These are phyloP conservation scores for Margaritispora aquatica DNA, from an alignment of 495 filamentous ascomycete species.

Conservation along the genomic window DNA sequence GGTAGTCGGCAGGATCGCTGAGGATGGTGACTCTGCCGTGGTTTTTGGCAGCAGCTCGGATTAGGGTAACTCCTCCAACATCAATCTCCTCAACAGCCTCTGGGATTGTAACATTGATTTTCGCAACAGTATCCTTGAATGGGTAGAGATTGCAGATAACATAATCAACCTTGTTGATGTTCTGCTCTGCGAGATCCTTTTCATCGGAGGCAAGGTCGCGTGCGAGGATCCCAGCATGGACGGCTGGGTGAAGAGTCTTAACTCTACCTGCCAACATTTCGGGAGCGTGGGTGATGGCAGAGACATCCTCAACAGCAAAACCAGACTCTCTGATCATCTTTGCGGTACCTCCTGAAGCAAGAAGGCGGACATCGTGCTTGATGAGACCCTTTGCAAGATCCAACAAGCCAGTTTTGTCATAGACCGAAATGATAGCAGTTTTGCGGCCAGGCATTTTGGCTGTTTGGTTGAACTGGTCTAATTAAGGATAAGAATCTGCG, in stretches of 20 bases:
- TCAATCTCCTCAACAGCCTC: slow-evolving; percentile 99
- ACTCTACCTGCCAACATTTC: slow-evolving; percentile 96
- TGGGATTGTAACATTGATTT: slow-evolving; percentile 90
- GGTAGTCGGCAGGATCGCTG: slow-evolving; percentile 87
- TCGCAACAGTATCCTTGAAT: slow-evolving; percentile 95
- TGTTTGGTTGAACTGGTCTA: no score
- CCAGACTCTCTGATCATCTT: slow-evolving; percentile 93
- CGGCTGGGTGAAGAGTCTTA: slow-evolving; percentile 93
- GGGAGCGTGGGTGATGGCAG: slow-evolving; percentile 94
- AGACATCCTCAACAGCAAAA: slow-evolving; percentile 92
- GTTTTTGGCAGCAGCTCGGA: slow-evolving; percentile 96
- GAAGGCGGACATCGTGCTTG: slow-evolving; percentile 82
- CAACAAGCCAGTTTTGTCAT: slow-evolving; percentile 94
- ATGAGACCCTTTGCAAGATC: slow-evolving; percentile 93
- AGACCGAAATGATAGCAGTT: slow-evolving; percentile 90
- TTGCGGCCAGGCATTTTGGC: neutral
- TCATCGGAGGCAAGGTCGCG: slow-evolving; percentile 88
- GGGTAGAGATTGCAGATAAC: slow-evolving; percentile 98
- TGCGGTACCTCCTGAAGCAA: slow-evolving; percentile 90
- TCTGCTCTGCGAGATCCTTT: slow-evolving; percentile 93
- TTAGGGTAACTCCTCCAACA: slow-evolving; percentile 93
- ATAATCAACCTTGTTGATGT: slow-evolving; percentile 95
- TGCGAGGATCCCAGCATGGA: slow-evolving; percentile 90
- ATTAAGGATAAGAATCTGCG: no score
- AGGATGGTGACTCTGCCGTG: slow-evolving; percentile 91